These are phyloP conservation scores for Populus pruinosa DNA, from an alignment of 345 rosid genomes.

Conservation along the genomic window DNA sequence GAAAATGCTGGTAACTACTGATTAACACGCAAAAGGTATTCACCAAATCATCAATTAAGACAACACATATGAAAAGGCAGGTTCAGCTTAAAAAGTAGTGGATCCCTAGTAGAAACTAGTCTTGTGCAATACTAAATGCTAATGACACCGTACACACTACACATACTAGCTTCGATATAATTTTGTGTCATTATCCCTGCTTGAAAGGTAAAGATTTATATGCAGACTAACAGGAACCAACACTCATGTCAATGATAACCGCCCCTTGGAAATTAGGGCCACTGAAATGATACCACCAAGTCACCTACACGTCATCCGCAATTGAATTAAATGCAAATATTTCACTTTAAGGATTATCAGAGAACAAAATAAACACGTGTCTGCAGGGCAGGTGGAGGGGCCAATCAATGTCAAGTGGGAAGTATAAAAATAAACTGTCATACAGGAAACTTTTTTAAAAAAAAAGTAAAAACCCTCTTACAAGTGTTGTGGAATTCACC, in stretches of 20 bases:
- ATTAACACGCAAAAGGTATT: neutral
- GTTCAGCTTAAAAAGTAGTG: neutral
- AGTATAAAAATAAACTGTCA: neutral
- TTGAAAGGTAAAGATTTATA: neutral
- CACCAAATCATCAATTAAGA: neutral
- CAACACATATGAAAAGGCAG: neutral
- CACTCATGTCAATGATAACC: neutral
- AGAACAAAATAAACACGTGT: neutral
- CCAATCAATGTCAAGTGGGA: neutral
- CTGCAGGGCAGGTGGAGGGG: neutral
- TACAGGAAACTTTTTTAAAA: neutral
- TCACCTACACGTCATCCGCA: neutral
- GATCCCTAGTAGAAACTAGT: neutral
- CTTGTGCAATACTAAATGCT: neutral
- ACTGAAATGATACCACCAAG: neutral
- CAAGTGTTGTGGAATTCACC: neutral
- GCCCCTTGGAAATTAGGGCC: neutral
- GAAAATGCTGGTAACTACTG: neutral
- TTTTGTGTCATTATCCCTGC: neutral
- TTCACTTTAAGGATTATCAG: neutral
- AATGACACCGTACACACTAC: no score
- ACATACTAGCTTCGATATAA: no score
- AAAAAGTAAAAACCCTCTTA: neutral
- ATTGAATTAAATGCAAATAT: neutral
- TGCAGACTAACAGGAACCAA: neutral